Evolutionary conservation across 2,329 filamentous ascomycete species (phyloP), one percentile per base, ranked within the genome.

Genomic region (Raffaelea albimanens): DNA sequence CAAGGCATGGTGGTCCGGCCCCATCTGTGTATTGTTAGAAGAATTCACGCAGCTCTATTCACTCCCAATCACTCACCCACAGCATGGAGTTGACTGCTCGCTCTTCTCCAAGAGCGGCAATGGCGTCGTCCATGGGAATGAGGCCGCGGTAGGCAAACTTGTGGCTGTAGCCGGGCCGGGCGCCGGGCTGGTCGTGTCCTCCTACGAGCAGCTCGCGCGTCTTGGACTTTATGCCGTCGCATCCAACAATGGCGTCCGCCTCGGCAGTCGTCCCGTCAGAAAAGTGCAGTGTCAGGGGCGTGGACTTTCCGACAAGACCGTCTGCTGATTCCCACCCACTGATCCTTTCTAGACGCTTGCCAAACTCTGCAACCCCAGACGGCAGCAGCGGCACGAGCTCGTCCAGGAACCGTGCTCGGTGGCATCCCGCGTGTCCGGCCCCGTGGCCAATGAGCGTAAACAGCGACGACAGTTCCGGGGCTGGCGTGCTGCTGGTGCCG

Each of bases 141-240:
- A 65, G 51, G 11, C 60, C 63, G 19, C 81, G 67, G 56, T 80
- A 82, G 1, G 72, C 78, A 58, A 78, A 76, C 54, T 78, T 76
- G 23, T 72, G 68, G 1, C 68, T 72, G 54, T 78, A 83, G 1
- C 55, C 58, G 20, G 59, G 68, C 58, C n/a, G 76, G 53, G 49
- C 68, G 45, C 29, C 68, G 52, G 45, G 67, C 57, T 43, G 66
- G 54, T 58, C 52, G 25, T 63, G 53, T 1, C 71, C 73, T 0
- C 71, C 73, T 0, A 82, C 62, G 7, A 84, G 59, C 2, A 77
- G 58, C 22, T 71, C 60, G 16, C 80, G 64, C 2, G 73, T 70
- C 23, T 67, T 65, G 2, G 71, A 75, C 58, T 81, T 80, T 56
- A 83, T 77, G 0, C 79, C 79, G 58, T 83, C 79, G 54, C 76